Evolutionary conservation across 225 moss, liverwort and hornwort species (phyloP).

Genomic region (Bryum argenteum): DNA sequence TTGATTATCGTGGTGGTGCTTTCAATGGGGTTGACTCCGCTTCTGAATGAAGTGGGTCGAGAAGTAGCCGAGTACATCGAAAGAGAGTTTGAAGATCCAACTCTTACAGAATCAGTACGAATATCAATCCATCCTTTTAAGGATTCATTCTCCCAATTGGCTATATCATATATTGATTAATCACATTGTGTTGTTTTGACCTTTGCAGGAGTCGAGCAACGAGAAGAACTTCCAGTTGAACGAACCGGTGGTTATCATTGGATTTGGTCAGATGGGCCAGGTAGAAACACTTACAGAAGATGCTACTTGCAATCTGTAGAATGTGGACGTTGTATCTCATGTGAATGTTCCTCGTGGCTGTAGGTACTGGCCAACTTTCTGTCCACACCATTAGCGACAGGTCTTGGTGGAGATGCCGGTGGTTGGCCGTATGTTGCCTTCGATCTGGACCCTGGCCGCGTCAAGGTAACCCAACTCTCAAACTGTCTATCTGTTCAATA

Average conservation of each 20-base stretch:
- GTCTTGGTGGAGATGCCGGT: slow-evolving; percentile 91
- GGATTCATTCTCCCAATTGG: neutral
- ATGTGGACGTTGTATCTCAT: slow-evolving; percentile 14
- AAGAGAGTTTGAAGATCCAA: slow-evolving; percentile 45
- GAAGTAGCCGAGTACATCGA: slow-evolving; percentile 74
- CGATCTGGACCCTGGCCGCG: slow-evolving; percentile 87
- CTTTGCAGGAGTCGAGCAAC: slow-evolving; percentile 55
- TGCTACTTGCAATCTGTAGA: neutral
- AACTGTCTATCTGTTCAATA: neutral
- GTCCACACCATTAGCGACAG: slow-evolving; percentile 92
- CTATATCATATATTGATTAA: neutral
- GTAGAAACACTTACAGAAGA: slow-evolving; percentile 29
- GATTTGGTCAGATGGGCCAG: slow-evolving; percentile 99
- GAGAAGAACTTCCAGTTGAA: slow-evolving; percentile 61
- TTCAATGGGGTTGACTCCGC: slow-evolving; percentile 93
- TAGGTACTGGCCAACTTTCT: slow-evolving; percentile 98
- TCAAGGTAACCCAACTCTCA: slow-evolving; percentile 59
- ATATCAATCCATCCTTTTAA: neutral
- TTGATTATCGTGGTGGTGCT: slow-evolving; percentile 97
- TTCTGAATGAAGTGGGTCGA: slow-evolving; percentile 92
- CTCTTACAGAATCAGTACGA: slow-evolving; percentile 49
- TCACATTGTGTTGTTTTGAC: neutral
- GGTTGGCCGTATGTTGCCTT: slow-evolving; percentile 99
- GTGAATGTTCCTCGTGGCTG: slow-evolving; percentile 2
- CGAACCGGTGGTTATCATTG: slow-evolving; percentile 89